Percentiles rank a stretch among this genome's conserved stretches.
phyloP scores from a whole-genome alignment of 179 eudicot species.

The Beta lomatogona region DNA sequence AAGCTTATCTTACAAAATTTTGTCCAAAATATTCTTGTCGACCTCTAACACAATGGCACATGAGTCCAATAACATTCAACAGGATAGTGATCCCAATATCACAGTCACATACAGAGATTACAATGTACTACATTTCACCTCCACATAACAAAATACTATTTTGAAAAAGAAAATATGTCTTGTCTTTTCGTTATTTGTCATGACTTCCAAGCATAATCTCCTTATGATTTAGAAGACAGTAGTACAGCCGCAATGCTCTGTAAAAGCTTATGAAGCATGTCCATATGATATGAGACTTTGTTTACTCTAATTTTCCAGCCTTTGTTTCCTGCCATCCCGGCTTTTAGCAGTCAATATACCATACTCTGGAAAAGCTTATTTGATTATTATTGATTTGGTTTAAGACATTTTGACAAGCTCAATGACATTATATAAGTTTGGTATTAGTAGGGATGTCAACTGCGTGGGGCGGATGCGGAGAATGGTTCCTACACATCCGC shows the following conservation, averaged over 20 bases:
- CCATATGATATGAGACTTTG: no score
- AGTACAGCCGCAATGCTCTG: constrained; percentile 26
- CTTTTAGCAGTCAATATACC: background rate
- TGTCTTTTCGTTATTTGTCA: constrained; percentile 12
- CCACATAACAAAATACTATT: background rate
- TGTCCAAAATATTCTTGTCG: background rate
- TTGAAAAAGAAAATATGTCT: background rate
- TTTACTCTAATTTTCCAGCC: background rate
- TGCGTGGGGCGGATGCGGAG: no score
- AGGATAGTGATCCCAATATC: background rate
- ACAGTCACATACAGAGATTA: background rate
- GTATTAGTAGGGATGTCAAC: no score
- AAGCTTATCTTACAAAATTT: background rate
- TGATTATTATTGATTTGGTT: background rate
- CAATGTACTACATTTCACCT: background rate
- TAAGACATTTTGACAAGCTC: no score
- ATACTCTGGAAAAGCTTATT: background rate
- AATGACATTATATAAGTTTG: no score
- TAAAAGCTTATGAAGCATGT: background rate
- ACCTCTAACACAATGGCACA: background rate
- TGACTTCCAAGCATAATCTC: background rate
- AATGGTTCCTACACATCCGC: no score
- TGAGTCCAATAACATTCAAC: background rate
- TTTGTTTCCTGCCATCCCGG: background rate
- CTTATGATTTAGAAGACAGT: background rate